These are phyloP conservation scores for Gracilaria domingensis DNA, from an alignment of 23 red algal species.

Conservation along the genomic window DNA sequence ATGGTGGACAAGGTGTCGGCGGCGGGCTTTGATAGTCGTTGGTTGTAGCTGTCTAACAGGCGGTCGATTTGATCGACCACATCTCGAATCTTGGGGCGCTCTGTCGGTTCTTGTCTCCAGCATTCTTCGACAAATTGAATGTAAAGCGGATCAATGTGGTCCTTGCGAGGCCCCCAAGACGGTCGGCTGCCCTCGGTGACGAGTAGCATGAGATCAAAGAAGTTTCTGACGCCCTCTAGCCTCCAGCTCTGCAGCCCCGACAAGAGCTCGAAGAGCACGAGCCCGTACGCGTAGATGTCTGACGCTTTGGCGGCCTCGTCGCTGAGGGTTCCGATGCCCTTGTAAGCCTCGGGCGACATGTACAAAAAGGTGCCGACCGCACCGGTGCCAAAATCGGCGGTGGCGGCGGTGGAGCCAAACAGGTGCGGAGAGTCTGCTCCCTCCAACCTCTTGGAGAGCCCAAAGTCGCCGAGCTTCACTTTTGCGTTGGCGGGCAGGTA, in stretches of 20 bases:
- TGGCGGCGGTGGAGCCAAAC: slow-evolving; percentile 36
- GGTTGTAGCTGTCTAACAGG: not conserved
- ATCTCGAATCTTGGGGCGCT: slow-evolving; percentile 48
- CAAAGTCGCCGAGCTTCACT: slow-evolving; percentile 82
- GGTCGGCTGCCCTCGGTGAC: slow-evolving; percentile 32
- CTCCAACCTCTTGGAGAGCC: slow-evolving; percentile 59
- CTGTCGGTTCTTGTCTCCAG: slow-evolving; percentile 48
- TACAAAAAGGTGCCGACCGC: slow-evolving; percentile 86
- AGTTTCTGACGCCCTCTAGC: slow-evolving; percentile 22
- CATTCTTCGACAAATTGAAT: slow-evolving; percentile 60
- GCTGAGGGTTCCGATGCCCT: slow-evolving; percentile 56
- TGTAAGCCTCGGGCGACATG: slow-evolving; percentile 89
- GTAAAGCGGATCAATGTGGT: slow-evolving; percentile 33
- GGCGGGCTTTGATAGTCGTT: not conserved
- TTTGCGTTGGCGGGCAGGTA: slow-evolving; percentile 25
- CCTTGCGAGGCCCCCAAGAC: slow-evolving; percentile 23
- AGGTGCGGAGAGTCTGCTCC: slow-evolving; percentile 5
- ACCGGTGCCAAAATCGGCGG: slow-evolving; percentile 68
- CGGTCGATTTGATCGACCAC: slow-evolving; percentile 25
- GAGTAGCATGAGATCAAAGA: not conserved
- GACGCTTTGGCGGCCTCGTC: slow-evolving; percentile 74
- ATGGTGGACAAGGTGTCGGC: not conserved
- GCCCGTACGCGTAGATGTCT: slow-evolving; percentile 88
- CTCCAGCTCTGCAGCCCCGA: slow-evolving; percentile 79
- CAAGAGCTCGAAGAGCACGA: slow-evolving; percentile 90